Conservation (phyloP, 2,329 filamentous ascomycete species). For the Periglandula ipomoeae region DNA sequence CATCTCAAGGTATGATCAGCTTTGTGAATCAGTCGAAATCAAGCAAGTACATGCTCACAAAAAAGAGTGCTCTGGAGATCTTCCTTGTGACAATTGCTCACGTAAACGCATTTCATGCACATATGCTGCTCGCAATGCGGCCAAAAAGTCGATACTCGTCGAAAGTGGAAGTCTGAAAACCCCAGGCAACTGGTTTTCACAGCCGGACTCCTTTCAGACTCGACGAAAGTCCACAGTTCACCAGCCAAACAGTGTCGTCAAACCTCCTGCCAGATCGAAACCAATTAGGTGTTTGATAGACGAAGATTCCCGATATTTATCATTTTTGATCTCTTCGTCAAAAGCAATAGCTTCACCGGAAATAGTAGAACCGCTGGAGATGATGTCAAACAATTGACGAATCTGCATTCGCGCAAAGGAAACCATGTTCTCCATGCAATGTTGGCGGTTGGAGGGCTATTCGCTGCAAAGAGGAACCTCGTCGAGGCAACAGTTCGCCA, state of each 20-base stretch:
- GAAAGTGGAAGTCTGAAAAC: conserved; percentile 11
- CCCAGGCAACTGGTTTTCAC: background rate
- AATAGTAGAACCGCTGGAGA: conserved; percentile 6
- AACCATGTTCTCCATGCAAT: conserved; percentile 18
- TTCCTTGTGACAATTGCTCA: conserved; percentile 22
- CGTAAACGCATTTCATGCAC: conserved; percentile 15
- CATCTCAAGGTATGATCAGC: conserved; percentile 23
- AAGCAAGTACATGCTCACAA: background rate
- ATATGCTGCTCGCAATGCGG: conserved; percentile 8
- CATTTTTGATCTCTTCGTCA: conserved; percentile 20
- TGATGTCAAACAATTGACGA: conserved; percentile 15
- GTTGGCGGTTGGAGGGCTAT: conserved; percentile 16
- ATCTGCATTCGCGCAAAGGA: conserved; percentile 5
- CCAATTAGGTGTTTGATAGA: conserved; percentile 10
- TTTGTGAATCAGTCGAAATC: background rate
- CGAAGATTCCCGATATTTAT: conserved; percentile 2
- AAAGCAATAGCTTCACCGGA: conserved; percentile 19
- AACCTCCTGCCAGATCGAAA: too few species aligned
- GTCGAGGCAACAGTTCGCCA: background rate
- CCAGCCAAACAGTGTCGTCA: too few species aligned
- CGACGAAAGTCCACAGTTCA: too few species aligned
- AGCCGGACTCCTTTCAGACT: too few species aligned
- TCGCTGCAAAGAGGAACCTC: conserved; percentile 1
- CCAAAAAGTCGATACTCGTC: conserved; percentile 14
- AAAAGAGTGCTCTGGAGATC: conserved; percentile 24